phyloP scores from a whole-genome alignment of 192 early-diverging fungal genomes.

The Rhizoclosmatium globosum region DNA sequence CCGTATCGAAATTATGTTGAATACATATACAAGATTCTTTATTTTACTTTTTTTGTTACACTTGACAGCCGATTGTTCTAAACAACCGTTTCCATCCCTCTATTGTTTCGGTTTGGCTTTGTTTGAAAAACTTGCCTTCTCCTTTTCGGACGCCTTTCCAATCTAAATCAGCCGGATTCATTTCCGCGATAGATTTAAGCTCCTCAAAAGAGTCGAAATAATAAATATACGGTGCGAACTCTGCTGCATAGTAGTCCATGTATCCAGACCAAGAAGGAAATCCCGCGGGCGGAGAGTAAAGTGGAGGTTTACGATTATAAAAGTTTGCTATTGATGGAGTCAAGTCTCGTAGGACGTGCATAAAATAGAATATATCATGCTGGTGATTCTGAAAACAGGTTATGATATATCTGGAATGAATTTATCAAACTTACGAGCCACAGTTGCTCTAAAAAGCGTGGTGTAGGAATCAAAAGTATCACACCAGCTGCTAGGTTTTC shows the following conservation, averaged over 20 bases:
- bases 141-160: background rate
- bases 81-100: background rate
- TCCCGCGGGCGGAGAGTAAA: background rate
- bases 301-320: background rate
- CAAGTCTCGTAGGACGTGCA: conserved; percentile 6
- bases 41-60: no score
- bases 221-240: conserved; percentile 30
- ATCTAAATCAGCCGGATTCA: conserved; percentile 12
- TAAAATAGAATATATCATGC: conserved; percentile 15
- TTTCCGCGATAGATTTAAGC: background rate
- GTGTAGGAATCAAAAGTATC: conserved; percentile 24
- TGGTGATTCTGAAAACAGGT: background rate
- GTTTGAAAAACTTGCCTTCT: background rate
- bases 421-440: conserved; percentile 12
- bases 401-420: background rate
- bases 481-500: conserved; percentile 36
- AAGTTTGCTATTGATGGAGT: background rate
- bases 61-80: background rate
- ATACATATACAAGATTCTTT: background rate
- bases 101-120: background rate
- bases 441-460: conserved; percentile 22
- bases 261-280: conserved; percentile 27
- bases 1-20: background rate
- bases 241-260: conserved; percentile 37
- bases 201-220: conserved; percentile 26